Base-by-base conservation (phyloP, 2,329 filamentous ascomycete species). In the Pseudofabraea citricarpa region DNA sequence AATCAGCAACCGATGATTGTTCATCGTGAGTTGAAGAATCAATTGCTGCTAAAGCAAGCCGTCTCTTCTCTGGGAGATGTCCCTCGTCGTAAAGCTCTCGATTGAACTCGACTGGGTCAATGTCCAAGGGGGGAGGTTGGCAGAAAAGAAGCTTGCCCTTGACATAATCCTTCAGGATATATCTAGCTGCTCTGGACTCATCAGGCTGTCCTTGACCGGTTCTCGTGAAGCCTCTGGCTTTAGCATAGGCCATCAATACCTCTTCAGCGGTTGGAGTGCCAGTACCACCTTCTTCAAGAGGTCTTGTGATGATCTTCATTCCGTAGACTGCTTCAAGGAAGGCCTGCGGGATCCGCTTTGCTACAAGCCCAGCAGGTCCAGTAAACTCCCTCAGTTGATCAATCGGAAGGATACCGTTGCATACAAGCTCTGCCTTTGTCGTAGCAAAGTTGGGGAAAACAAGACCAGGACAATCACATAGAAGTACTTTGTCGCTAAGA, bases 371-470 rank as follows among this genome's bases (percentile, higher is more conserved):
- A 15, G 85, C 84, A 1, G 93, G 93, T 2, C 93, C 93, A 3
- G 83, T 90, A 70, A 86, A 95, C 62, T 98, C 93, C 50, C 93
- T 81, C 55, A 97, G 76, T 66, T 98, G 93, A 64, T 98, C 93
- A 57, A 98, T 98, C 9, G 93, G 93, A 23, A 98, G 74, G 16
- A 98, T 81, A 61, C 93, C 93, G 61, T 91, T 95, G 66, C 90
- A 93, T 8, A 98, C 93, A 16, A 98, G 79, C 59, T 98, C 93
- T 29, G 88, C 93, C 68, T 97, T 97, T 36, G 90, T 97, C 36
- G 84, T 90, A 45, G 93, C 91, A 57, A 97, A 98, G 68, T 97
- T 97, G 57, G 93, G 90, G 65, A 98, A 97, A 2, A 98, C 94
- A 16, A 98, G 83, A 83, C 93, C 93, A 8, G 93, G 93, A 61